Base-by-base conservation (phyloP, 805 yeast genomes). In the Saccharomycopsis malanga region DNA sequence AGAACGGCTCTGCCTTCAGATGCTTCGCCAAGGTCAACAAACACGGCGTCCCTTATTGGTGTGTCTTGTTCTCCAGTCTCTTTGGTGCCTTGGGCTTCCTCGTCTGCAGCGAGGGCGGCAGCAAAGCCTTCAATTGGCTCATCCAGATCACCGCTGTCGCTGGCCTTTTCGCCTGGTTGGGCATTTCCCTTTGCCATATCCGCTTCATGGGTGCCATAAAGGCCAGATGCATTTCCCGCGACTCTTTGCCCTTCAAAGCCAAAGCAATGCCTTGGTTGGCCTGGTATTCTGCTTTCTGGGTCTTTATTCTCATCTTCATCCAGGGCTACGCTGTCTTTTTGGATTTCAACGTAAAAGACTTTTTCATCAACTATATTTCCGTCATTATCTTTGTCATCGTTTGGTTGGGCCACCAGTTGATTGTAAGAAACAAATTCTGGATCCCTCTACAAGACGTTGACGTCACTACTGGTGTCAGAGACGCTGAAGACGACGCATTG, bases 71-170 rank as follows among this genome's bases (percentile, higher is more conserved):
- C 59, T 79, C 87, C 4, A 67, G 86, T 1, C 56, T 69, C 2
- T 76, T 82, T 58, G 91, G 89, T 40, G 67, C 77, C 21, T 64
- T 83, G 48, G 87, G 80, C 2, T 81, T 74, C 67, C 64, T 83
- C 65, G 70, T 67, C 39, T 76, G 76, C 17, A 58, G 66, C 23
- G 71, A 81, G 4, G 61, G 66, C 18, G 67, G 73, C 48, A 83
- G 83, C 48, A 59, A 61, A 35, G 69, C 72, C 3, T 83, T 83
- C 66, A 67, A 73, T 58, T 83, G 89, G 89, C 69, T 83, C 50
- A 65, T 82, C 55, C 82, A 81, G 61, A 81, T 83, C 56, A 75
- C 86, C n/a, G 84, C 85, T 24, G 81, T 82, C 42, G 81, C 88
- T 9, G 89, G 89, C 50, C 71, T 83, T 54, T 79, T 82, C 55